phyloP scores from a whole-genome alignment of 805 yeast species.

The Ogataea allantospora region DNA sequence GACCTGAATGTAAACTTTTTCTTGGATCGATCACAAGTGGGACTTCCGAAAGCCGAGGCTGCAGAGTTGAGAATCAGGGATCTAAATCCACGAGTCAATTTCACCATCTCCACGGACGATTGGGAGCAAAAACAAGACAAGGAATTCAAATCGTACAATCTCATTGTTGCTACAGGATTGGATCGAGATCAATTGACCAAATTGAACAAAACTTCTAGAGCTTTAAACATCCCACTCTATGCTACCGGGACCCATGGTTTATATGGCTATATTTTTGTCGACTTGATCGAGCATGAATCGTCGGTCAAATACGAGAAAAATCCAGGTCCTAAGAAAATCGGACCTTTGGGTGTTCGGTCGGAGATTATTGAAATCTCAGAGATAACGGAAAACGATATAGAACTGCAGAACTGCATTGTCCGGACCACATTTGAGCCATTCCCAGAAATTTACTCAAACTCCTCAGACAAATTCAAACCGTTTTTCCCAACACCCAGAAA shows the following conservation, averaged over 20 bases:
- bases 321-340: slow-evolving; percentile 48
- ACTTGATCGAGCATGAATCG: slow-evolving; percentile 64
- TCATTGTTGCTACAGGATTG: slow-evolving; percentile 76
- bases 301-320: slow-evolving; percentile 51
- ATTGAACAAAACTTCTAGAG: slow-evolving; percentile 59
- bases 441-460: slow-evolving; percentile 31
- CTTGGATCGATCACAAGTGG: slow-evolving; percentile 54
- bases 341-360: slow-evolving; percentile 43
- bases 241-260: slow-evolving; percentile 71
- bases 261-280: slow-evolving; percentile 79
- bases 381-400: slow-evolving; percentile 37
- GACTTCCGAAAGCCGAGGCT: slow-evolving; percentile 52
- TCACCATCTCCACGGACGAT: slow-evolving; percentile 42
- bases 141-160: slow-evolving; percentile 56
- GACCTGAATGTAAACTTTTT: slow-evolving; percentile 80
- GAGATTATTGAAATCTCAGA: slow-evolving; percentile 41
- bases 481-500: slow-evolving; percentile 33
- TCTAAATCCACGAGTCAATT: slow-evolving; percentile 74
- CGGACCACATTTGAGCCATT: slow-evolving; percentile 39
- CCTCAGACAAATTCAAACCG: slow-evolving; percentile 35
- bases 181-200: slow-evolving; percentile 37
- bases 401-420: slow-evolving; percentile 38
- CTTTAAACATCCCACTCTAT: slow-evolving; percentile 61
- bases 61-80: slow-evolving; percentile 59
- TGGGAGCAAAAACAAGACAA: slow-evolving; percentile 27